Base-by-base conservation (phyloP, 2,329 filamentous ascomycete species). In the Cercospora zeina region DNA sequence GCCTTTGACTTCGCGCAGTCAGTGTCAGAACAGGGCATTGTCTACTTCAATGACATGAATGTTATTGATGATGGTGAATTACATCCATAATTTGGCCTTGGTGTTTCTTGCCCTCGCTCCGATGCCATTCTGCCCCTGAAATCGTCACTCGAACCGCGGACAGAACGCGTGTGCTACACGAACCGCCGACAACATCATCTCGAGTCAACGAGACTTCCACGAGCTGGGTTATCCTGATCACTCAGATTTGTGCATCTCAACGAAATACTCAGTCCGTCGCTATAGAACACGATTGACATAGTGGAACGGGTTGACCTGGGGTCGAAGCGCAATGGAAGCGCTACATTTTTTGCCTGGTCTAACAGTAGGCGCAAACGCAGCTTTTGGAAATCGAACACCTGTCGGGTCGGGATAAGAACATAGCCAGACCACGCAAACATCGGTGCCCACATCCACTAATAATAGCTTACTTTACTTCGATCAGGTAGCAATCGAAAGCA, bases 341-440 rank as follows among this genome's bases (percentile, higher is more conserved):
- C 4, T 21, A 47, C 42, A 4, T 2, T n/a, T n/a, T n/a, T n/a
- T n/a, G n/a, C n/a, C n/a, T n/a, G n/a, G n/a, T n/a, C n/a, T n/a
- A n/a, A n/a, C n/a, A n/a, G n/a, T 27, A 47, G 24, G 42, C 21
- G 42, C 21, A 11, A 47, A 21, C 42, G 42, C 42, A 19, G 42
- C 42, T 27, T 27, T 19, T 19, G 7, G 42, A n/a, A n/a, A n/a
- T n/a, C n/a, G n/a, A 21, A 6, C 42, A 21, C 11, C 13, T 27
- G 24, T 47, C 42, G 42, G 42, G n/a, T n/a, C n/a, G n/a, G 21
- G 42, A 47, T 47, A 47, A 47, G 19, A 45, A 45, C 39, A 45
- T 19, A 47, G 42, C 10, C 21, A 47, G 42, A 27, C 19, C 42
- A 27, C 19, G 42, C 9, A 10, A 27, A 47, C 42, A 27, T 13